Evolutionary conservation across 257 asterid genomes (phyloP).

Genomic region (Apocynum venetum): DNA sequence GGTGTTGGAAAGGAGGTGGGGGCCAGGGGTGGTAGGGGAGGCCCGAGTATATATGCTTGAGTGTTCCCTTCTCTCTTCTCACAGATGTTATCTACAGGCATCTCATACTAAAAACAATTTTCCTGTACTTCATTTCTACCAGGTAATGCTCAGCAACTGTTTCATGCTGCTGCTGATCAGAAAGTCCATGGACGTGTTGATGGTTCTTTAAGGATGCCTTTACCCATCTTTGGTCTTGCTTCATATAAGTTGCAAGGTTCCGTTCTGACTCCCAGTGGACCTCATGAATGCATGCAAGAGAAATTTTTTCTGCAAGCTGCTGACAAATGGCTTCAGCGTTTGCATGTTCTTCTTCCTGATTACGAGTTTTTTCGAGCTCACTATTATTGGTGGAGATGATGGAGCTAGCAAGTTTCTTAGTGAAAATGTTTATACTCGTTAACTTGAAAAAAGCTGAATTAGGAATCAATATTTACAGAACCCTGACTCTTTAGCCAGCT

Average conservation of each 20-base stretch:
- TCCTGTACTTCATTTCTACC: constrained; percentile 13
- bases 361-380: constrained; percentile 56
- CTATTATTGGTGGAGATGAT: constrained; percentile 42
- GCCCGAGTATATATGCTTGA: neutral
- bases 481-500: too few relatives aligned
- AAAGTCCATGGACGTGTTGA: constrained; percentile 28
- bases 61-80: neutral
- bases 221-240: constrained; percentile 80
- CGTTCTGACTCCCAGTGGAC: constrained; percentile 47
- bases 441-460: neutral
- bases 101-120: constrained; percentile 3
- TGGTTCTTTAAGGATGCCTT: constrained; percentile 44
- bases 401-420: too few relatives aligned
- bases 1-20: neutral
- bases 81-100: neutral
- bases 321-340: constrained; percentile 48
- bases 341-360: constrained; percentile 60
- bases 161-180: constrained; percentile 38
- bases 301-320: constrained; percentile 55
- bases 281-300: constrained; percentile 66
- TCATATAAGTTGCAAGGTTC: constrained; percentile 68
- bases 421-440: too few relatives aligned
- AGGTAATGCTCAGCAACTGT: constrained; percentile 34
- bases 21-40: neutral
- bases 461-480: neutral